These are phyloP conservation scores for Phytopythium cucurbitacearum DNA, from an alignment of 352 stramenopile species.

Conservation along the genomic window DNA sequence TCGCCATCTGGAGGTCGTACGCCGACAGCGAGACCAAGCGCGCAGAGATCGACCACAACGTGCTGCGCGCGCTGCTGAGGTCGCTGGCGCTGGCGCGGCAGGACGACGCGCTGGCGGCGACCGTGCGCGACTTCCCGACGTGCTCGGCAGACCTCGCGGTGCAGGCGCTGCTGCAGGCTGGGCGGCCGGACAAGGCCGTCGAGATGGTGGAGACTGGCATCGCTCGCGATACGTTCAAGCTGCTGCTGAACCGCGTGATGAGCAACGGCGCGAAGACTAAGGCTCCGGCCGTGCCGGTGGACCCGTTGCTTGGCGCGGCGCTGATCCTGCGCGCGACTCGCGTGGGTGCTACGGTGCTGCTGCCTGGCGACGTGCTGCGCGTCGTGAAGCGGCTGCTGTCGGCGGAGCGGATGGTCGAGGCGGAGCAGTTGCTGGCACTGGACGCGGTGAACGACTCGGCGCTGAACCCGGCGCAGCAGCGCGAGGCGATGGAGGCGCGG, in stretches of 20 bases:
- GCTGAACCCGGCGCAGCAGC: slow-evolving; percentile 52
- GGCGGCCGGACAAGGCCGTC: slow-evolving; percentile 36
- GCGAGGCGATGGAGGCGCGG: slow-evolving; percentile 65
- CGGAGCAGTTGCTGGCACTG: slow-evolving; percentile 46
- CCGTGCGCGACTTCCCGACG: slow-evolving; percentile 34
- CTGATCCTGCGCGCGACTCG: slow-evolving; percentile 59
- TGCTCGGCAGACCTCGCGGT: slow-evolving; percentile 39
- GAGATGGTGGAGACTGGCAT: slow-evolving; percentile 34
- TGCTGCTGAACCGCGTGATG: slow-evolving; percentile 30
- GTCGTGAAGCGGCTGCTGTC: slow-evolving; percentile 42
- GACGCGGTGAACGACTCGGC: slow-evolving; percentile 29
- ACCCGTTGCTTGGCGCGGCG: slow-evolving; percentile 34
- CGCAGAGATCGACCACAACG: slow-evolving; percentile 44
- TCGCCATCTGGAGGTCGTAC: slow-evolving; percentile 8
- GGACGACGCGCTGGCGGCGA: slow-evolving; percentile 34
- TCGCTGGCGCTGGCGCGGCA: slow-evolving; percentile 59
- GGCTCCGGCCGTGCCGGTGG: not conserved
- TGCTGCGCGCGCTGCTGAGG: slow-evolving; percentile 55
- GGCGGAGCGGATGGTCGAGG: slow-evolving; percentile 36
- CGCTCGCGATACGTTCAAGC: slow-evolving; percentile 3
- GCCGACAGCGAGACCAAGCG: slow-evolving; percentile 21
- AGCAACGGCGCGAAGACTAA: not conserved
- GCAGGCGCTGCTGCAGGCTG: slow-evolving; percentile 25
- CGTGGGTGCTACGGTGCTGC: slow-evolving; percentile 35
- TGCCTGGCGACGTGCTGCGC: slow-evolving; percentile 32